Conservation (phyloP, 768 basidiomycete genomes). For the Kwoniella dendrophila region DNA sequence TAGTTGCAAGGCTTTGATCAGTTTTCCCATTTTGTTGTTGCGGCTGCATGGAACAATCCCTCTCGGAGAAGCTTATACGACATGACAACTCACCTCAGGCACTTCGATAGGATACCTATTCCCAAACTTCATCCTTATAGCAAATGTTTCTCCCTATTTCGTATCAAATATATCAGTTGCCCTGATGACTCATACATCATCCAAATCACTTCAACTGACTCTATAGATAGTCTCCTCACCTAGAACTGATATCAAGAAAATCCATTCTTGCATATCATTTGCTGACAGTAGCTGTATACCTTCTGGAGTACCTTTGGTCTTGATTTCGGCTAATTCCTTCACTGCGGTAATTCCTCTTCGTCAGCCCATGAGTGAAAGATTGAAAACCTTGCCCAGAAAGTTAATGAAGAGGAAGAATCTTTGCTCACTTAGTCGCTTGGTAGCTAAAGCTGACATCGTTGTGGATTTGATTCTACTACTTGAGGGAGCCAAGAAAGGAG, state of each 20-base stretch:
- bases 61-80: neutral
- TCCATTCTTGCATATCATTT: constrained; percentile 45
- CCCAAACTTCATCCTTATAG: constrained; percentile 41
- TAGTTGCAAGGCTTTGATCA: neutral
- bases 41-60: neutral
- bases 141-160: constrained; percentile 48
- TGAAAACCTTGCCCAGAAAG: neutral
- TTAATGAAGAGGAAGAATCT: neutral
- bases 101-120: constrained; percentile 48
- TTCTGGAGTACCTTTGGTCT: constrained; percentile 43
- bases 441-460: constrained; percentile 27
- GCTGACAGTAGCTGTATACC: constrained; percentile 46
- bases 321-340: constrained; percentile 52
- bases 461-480: neutral
- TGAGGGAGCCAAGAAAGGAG: neutral
- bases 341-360: constrained; percentile 17
- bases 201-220: constrained; percentile 23
- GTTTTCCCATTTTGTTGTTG: neutral
- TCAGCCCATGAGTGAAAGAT: neutral
- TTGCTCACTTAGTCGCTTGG: constrained; percentile 36
- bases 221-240: constrained; percentile 50
- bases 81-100: constrained; percentile 34
- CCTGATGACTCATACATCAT: neutral
- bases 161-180: too few species aligned
- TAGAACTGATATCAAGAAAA: constrained; percentile 40